Evolutionary conservation across 148 eudicot genomes (phyloP).

Genomic region (Vaccinium corymbosum): DNA sequence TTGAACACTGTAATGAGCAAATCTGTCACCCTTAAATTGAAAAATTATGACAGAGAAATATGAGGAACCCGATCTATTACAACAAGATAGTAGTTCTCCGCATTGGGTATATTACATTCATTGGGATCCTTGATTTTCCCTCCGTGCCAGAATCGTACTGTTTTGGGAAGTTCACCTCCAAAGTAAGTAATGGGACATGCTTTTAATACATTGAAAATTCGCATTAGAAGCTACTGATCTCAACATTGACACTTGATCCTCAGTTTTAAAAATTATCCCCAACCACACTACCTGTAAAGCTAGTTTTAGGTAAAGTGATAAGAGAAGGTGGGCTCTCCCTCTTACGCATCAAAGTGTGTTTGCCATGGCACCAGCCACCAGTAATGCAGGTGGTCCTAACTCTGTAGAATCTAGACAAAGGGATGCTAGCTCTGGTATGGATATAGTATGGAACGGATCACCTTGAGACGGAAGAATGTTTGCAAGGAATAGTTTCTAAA

Average conservation of each 20-base stretch:
- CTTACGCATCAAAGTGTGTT: neutral
- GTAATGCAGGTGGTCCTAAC: neutral
- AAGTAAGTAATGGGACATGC: neutral
- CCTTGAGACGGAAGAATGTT: neutral
- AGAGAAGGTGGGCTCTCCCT: neutral
- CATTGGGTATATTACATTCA: neutral
- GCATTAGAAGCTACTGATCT: neutral
- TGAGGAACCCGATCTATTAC: neutral
- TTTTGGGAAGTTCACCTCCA: neutral
- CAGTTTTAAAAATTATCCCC: neutral
- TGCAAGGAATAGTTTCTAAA: neutral
- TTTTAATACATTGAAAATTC: neutral
- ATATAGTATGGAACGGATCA: neutral
- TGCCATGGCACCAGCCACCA: neutral
- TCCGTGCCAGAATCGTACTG: neutral
- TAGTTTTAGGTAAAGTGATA: neutral
- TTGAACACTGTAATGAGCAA: neutral
- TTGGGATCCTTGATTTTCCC: neutral
- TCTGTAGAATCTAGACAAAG: neutral
- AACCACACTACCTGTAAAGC: neutral
- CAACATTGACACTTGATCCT: neutral
- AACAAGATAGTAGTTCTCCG: neutral
- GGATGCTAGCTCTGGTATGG: neutral
- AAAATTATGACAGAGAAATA: neutral
- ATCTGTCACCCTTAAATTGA: neutral